Evolutionary conservation across 192 early-diverging fungal species (phyloP).

Genomic region (Backusella psychrophila): DNA sequence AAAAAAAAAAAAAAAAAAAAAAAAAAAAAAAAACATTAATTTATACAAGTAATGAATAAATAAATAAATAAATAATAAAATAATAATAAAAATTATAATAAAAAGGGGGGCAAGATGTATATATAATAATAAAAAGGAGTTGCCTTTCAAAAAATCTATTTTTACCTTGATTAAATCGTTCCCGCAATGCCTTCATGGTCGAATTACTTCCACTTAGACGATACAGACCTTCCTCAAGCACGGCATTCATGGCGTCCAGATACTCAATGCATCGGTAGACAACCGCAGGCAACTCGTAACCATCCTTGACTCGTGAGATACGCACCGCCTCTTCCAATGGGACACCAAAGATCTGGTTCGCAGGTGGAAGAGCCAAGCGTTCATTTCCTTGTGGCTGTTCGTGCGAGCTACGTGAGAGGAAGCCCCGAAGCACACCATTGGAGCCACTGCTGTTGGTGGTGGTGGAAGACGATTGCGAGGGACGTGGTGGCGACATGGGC

Average conservation of each 20-base stretch:
- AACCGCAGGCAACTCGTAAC: conserved; percentile 84
- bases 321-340: conserved; percentile 78
- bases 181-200: conserved; percentile 75
- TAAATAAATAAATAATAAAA: background rate
- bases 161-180: conserved; percentile 66
- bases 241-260: conserved; percentile 86
- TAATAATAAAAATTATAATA: background rate
- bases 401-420: conserved; percentile 20
- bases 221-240: conserved; percentile 93
- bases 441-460: background rate
- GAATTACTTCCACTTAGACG: conserved; percentile 79
- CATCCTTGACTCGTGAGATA: conserved; percentile 69
- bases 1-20: no score
- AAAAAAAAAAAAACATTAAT: no score
- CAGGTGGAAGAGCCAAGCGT: background rate
- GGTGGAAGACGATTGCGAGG: conserved; percentile 11
- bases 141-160: background rate
- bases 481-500: background rate
- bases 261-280: conserved; percentile 97
- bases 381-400: conserved; percentile 10
- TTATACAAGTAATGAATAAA: background rate
- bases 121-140: background rate
- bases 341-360: conserved; percentile 77
- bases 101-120: background rate
- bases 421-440: conserved; percentile 17